Evolutionary conservation across 1,139 yeast genomes (phyloP), one percentile per base, ranked within the genome.

Genomic region (Saccharomycopsis hybrid): DNA sequence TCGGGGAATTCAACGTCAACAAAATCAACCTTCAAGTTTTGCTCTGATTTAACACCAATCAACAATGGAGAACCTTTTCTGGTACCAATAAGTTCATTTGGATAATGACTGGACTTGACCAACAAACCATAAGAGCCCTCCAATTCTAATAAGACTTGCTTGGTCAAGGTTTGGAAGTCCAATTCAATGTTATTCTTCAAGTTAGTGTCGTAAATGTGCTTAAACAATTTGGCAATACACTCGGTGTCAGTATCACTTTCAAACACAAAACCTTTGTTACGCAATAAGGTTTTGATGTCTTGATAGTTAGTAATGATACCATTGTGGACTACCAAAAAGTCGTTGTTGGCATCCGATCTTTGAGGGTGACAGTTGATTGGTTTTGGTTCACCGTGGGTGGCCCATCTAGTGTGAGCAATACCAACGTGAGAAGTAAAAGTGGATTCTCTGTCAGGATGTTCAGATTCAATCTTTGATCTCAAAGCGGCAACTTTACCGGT

Each of bases 321-420:
- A 62, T 94, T 94, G 73, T 94, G 99, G 48, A 94, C 97, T 56
- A 94, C 84, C 39, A 86, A 81, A 63, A 94, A 94, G 66, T 90
- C 96, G 59, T 85, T 85, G 49, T 70, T 68, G 8, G 77, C 76
- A 65, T 88, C 98, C 0, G 96, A 87, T 60, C 94, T 74, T 65
- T 92, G 98, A 48, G 99, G 99, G 66, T 94, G 99, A 67, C 97
- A 92, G 73, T 94, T 94, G 57, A 70, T 64, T 54, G 76, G 80
- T 61, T 78, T 80, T 52, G 97, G 97, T 62, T 83, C 87, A 68
- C 99, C 99, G 69, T 94, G 99, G 43, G 99, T 94, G 45, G 99
- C 98, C 99, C 99, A 94, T 74, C 99, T 85, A 18, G 99, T 94
- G 70, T 94, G 99, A 40, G 98, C 97, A 66, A 94, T 92, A 65